A percentile compares a stretch with the other conserved stretches of the same genome.
Evolutionary conservation across 2,329 filamentous ascomycete genomes (phyloP).

Genomic region (Ophiocordyceps camponoti-rufipedis): DNA sequence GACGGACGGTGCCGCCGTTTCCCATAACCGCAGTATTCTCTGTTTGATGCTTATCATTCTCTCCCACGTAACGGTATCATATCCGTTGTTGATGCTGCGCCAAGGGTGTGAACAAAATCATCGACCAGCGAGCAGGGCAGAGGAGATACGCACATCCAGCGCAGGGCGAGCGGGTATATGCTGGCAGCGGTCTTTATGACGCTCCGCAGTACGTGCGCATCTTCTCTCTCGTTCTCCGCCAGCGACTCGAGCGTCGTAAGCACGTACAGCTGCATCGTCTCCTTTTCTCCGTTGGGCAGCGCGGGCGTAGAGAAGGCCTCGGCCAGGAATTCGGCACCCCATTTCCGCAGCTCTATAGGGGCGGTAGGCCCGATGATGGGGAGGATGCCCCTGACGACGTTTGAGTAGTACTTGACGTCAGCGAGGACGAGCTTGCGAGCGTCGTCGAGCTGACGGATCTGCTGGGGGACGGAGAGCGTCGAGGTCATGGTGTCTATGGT

Average conservation of each 20-base stretch:
- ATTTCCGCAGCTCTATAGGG: slow-evolving; percentile 70
- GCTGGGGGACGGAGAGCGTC: slow-evolving; percentile 46
- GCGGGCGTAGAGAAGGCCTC: slow-evolving; percentile 93
- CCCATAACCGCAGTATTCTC: slow-evolving; percentile 77
- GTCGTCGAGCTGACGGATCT: slow-evolving; percentile 74
- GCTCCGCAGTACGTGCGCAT: slow-evolving; percentile 65
- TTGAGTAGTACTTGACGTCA: slow-evolving; percentile 76
- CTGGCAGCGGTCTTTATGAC: slow-evolving; percentile 79
- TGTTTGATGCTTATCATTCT: slow-evolving; percentile 78
- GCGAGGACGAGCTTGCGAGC: slow-evolving; percentile 78
- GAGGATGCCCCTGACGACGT: slow-evolving; percentile 83
- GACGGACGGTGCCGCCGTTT: slow-evolving; percentile 55
- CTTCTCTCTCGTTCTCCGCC: slow-evolving; percentile 54
- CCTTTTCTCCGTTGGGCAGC: slow-evolving; percentile 60
- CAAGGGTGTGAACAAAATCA: too few relatives aligned
- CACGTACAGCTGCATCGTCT: slow-evolving; percentile 57
- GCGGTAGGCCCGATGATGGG: slow-evolving; percentile 67
- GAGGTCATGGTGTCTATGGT: slow-evolving; percentile 32
- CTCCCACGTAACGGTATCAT: slow-evolving; percentile 70
- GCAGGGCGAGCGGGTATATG: slow-evolving; percentile 80
- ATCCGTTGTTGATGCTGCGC: slow-evolving; percentile 65
- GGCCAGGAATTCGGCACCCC: slow-evolving; percentile 89
- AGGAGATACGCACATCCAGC: slow-evolving; percentile 69
- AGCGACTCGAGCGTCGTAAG: slow-evolving; percentile 58
- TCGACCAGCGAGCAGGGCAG: neutral